Base-by-base conservation (phyloP, 371 early-diverging fungal genomes). In the Apophysomyces trapeziformis region DNA sequence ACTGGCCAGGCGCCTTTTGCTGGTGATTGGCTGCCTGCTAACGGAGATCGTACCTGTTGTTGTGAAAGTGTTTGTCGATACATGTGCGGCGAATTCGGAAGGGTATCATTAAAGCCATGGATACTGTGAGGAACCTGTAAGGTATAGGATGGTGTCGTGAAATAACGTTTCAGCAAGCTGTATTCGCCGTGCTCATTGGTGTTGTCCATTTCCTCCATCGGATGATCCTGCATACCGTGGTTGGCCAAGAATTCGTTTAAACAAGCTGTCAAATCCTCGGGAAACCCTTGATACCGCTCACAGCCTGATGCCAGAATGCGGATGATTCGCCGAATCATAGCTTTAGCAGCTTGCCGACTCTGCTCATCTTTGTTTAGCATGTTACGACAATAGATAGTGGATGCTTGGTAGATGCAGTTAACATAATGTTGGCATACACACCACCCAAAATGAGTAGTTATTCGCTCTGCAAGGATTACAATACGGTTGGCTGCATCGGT, bases 371-470 rank as follows among this genome's bases (percentile, higher is more conserved):
- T 69, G 12, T 38, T 67, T 9, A 76, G 63, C 0, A 72, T 68
- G 21, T 73, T 76, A 26, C 79, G 77, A 43, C 79, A 82, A 21
- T 71, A 79, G 5, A 82, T 74, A 0, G 78, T 77, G 3, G 79
- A 79, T 5, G 82, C 77, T 57, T 79, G 79, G 54, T 82, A 82
- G 3, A 82, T 68, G 36, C 78, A 77, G 12, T 63, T 67, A 13
- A 82, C 67, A 58, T 77, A 79, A 58, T 77, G 78, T 38, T 82
- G 79, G n/a, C 73, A 82, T 1, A 76, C 76, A 43, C 82, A 82
- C 82, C 79, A 79, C 5, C 79, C 75, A 62, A 71, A 77, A 11
- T 68, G 58, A 44, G 72, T 65, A 0, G 74, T 71, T 21, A 82
- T 74, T 5, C 64, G 18, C 39, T 82, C 79, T 18, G 76, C 67